Evolutionary conservation across 208 protist species (phyloP), one percentile per base, ranked within the genome.

Genomic region (Angomonas ambiguus): DNA sequence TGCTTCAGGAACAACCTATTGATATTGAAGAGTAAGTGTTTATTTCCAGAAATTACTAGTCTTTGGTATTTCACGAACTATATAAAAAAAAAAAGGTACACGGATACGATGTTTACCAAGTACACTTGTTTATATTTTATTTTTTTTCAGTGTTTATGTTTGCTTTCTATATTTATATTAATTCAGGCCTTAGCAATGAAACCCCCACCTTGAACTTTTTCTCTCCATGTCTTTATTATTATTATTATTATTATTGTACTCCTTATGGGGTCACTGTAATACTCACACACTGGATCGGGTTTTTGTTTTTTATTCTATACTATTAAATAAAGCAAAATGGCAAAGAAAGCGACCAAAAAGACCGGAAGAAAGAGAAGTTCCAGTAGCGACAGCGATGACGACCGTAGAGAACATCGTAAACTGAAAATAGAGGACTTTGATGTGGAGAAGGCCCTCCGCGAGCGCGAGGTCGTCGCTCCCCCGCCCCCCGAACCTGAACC

Each of bases 1-100:
- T 60, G 16, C 30, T 90, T 16, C 75, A 85, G 3, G 89, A 91
- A 51, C 82, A 84, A 53, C 78, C 85, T 0, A 77, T 90, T 18
- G 89, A 93, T 57, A 71, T 93, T n/a, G 89, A 93, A 51, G 89
- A 95, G 67, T 95, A 82, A 83, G 28, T 30, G 28, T n/a, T 16
- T 8, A 45, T 45, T 16, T 45, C 38, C 38, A n/a, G n/a, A n/a
- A n/a, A n/a, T n/a, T n/a, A n/a, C n/a, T n/a, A n/a, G n/a, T n/a
- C n/a, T n/a, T n/a, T n/a, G n/a, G n/a, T n/a, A n/a, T n/a, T n/a
- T n/a, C n/a, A 59, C 30, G 30, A 59, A 32, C 20, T n/a, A 38
- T 34, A 59, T 59, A 33, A 59, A 10, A 18, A 8, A 59, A 59
- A 56, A 56, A 56, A 30, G 49, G 25, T 56, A 27, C n/a, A n/a